Conservation (phyloP, 345 rosid species). For the Turritis glabra region DNA sequence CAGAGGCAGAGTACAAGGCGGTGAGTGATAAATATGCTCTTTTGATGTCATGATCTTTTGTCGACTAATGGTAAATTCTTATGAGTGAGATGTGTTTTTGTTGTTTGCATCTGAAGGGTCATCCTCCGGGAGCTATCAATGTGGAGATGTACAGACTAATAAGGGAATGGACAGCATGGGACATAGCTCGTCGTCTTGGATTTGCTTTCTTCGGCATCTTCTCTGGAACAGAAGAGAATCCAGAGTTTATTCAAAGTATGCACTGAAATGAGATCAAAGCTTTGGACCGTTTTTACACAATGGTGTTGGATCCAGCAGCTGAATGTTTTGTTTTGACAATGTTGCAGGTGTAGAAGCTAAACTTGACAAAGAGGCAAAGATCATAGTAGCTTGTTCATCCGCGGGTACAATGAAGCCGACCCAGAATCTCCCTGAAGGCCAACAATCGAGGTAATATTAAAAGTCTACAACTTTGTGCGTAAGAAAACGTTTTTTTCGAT, state of each 20-base stretch:
- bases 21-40: slow-evolving; percentile 42
- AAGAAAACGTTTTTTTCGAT: not conserved
- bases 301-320: not conserved
- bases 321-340: slow-evolving; percentile 6
- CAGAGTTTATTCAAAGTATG: slow-evolving; percentile 76
- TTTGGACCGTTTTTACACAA: not conserved
- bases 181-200: slow-evolving; percentile 94
- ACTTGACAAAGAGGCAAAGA: slow-evolving; percentile 76
- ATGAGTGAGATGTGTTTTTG: not conserved
- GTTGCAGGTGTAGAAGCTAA: slow-evolving; percentile 76
- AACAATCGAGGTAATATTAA: slow-evolving; percentile 71
- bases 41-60: not conserved
- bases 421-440: slow-evolving; percentile 91
- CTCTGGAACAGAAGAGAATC: slow-evolving; percentile 96
- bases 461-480: not conserved
- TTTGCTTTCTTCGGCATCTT: slow-evolving; percentile 97
- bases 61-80: not conserved
- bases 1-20: slow-evolving; percentile 91
- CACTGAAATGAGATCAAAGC: not conserved
- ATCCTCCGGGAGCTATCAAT: slow-evolving; percentile 87
- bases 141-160: slow-evolving; percentile 92
- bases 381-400: slow-evolving; percentile 89
- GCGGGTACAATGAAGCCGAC: slow-evolving; percentile 92
- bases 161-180: slow-evolving; percentile 99
- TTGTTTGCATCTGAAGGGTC: slow-evolving; percentile 47